Conservation (phyloP, 169 alveolate species). For the Perkinsus olseni region DNA sequence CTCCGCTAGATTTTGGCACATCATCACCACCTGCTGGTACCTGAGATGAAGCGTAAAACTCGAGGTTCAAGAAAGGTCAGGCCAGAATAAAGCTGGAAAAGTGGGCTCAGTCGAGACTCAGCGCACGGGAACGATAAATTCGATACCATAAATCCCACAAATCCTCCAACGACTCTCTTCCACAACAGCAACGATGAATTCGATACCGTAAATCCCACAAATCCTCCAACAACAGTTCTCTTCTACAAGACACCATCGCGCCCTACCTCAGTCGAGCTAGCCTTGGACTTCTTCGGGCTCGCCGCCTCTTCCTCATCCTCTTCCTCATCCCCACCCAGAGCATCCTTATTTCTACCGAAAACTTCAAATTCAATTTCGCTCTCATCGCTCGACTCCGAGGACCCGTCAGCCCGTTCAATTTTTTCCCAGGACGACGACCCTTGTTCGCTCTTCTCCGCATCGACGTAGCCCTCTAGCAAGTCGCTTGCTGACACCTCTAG, state of each 20-base stretch:
- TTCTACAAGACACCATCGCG: too few species aligned
- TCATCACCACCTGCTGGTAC: neutral
- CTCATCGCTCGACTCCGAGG: neutral
- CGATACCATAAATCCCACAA: too few species aligned
- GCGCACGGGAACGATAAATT: too few species aligned
- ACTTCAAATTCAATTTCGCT: neutral
- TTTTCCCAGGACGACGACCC: neutral
- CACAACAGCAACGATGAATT: too few species aligned
- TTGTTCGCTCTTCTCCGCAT: neutral
- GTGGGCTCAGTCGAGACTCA: too few species aligned
- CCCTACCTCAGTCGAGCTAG: too few species aligned
- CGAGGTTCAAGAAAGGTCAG: too few species aligned
- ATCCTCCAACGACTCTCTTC: too few species aligned
- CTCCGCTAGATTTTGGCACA: neutral
- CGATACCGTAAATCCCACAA: too few species aligned
- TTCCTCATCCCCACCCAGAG: neutral
- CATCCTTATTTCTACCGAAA: neutral
- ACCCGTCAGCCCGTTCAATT: neutral
- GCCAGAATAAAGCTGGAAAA: too few species aligned
- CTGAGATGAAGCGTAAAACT: neutral
- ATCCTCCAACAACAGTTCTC: too few species aligned
- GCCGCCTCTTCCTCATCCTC: slow-evolving; percentile 9
- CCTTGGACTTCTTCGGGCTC: too few species aligned
- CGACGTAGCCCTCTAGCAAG: neutral
- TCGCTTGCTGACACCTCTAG: neutral